Evolutionary conservation across 768 basidiomycete species (phyloP), one percentile per base, ranked within the genome.

Genomic region (Russula abietina): DNA sequence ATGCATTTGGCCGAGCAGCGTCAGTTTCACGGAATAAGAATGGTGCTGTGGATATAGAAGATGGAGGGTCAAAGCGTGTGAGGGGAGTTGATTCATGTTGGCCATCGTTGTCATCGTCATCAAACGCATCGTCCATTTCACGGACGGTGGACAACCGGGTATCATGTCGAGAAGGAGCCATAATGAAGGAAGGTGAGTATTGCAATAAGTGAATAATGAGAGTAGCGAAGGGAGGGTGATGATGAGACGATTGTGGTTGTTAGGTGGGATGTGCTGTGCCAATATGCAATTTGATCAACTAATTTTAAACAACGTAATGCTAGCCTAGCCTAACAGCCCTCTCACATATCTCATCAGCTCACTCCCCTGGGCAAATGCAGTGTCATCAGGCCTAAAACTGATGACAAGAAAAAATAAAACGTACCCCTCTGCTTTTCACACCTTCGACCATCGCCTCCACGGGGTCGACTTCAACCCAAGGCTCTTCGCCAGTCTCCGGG

Each of bases 121-220:
- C 87, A 67, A 93, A 93, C 1, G 91, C 87, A 33, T 86, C 90
- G 69, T 89, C 83, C 70, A 93, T 82, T 73, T 92, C 90, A 65
- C 81, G 77, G 57, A 79, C 77, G 30, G 75, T 75, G 56, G 75
- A 78, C 64, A 74, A 78, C 68, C 73, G 78, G 22, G 81, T 73
- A 69, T 88, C 87, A 41, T 28, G 57, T 38, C 79, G 78, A 36
- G 74, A 73, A 66, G 80, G 73, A 80, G 85, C 84, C 65, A 67
- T 43, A 43, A 43, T 70, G 55, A 45, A 46, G 16, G 36, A 38
- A 51, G 32, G 49, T 26, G 10, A 43, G 2, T 41, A 14, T 24
- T 55, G 14, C 28, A 22, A 41, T 14, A 24, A 46, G 9, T 45
- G n/a, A 19, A 5, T n/a, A 50, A 43, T 16, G 22, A 49, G 33